These are phyloP conservation scores for Fonsecaea nubica DNA, from an alignment of 2,329 filamentous ascomycete species.

Conservation along the genomic window DNA sequence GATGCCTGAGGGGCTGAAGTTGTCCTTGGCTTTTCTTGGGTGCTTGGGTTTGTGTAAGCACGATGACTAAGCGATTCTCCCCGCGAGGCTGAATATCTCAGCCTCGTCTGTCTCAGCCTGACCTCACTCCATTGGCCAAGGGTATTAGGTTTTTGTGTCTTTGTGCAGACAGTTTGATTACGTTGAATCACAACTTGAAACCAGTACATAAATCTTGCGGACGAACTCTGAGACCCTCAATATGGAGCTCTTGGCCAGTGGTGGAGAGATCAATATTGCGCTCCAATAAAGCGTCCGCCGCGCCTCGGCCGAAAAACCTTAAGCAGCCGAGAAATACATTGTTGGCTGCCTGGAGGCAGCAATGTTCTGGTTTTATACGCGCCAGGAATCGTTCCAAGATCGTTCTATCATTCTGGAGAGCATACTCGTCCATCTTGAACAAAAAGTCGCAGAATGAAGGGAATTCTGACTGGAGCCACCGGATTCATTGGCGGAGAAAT, in stretches of 20 bases:
- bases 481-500: constrained; percentile 64
- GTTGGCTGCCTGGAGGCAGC: background rate
- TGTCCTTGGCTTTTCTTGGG: no score
- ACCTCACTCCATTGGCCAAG: no score
- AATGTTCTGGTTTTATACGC: background rate
- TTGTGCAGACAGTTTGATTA: background rate
- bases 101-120: background rate
- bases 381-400: background rate
- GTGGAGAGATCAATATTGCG: background rate
- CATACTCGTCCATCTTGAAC: background rate
- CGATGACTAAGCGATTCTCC: background rate
- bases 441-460: constrained; percentile 56
- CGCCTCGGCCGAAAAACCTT: background rate
- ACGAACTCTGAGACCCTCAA: background rate
- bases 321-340: background rate
- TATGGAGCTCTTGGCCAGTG: background rate
- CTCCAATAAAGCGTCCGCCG: background rate
- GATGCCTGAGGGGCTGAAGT: background rate
- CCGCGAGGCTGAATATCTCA: background rate
- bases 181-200: no score
- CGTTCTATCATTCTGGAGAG: background rate
- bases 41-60: background rate
- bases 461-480: constrained; percentile 66
- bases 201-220: no score
- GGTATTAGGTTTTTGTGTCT: no score